phyloP scores from a whole-genome alignment of 306 rosid genomes.

The Fragaria vesca region DNA sequence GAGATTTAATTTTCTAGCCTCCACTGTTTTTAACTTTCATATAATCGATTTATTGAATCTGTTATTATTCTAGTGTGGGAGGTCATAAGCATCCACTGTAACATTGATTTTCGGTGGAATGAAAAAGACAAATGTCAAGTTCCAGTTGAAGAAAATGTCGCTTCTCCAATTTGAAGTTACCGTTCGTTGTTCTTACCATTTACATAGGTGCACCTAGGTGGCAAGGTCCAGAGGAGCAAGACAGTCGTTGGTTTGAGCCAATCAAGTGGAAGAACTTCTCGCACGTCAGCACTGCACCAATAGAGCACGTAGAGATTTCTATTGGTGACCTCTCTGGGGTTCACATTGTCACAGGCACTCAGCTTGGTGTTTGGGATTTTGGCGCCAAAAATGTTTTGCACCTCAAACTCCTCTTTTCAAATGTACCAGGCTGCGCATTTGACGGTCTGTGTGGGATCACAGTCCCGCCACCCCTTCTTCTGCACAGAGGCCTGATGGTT shows the following conservation, averaged over 20 bases:
- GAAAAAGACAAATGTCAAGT: too few species aligned
- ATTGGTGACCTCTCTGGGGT: constrained; percentile 98
- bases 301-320: constrained; percentile 75
- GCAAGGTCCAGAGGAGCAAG: constrained; percentile 99
- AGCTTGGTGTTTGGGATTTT: constrained; percentile 95
- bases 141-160: background rate
- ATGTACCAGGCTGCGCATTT: constrained; percentile 92
- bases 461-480: constrained; percentile 54
- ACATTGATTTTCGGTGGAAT: too few species aligned
- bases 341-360: constrained; percentile 92
- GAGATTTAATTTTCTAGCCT: background rate
- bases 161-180: background rate
- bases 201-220: constrained; percentile 88
- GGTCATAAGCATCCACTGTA: too few species aligned
- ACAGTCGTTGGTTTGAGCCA: constrained; percentile 98
- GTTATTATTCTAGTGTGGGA: too few species aligned
- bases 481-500: constrained; percentile 52
- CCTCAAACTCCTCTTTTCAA: constrained; percentile 90
- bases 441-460: constrained; percentile 98
- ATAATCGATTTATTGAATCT: too few species aligned
- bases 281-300: constrained; percentile 97
- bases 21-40: background rate
- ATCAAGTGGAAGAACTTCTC: constrained; percentile 99
- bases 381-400: constrained; percentile 92
- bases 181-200: constrained; percentile 7